Percentiles rank a stretch among this genome's conserved stretches.
These are phyloP conservation scores for Naganishia sp. DNA, from an alignment of 1,284 basidiomycete species.

Conservation along the genomic window DNA sequence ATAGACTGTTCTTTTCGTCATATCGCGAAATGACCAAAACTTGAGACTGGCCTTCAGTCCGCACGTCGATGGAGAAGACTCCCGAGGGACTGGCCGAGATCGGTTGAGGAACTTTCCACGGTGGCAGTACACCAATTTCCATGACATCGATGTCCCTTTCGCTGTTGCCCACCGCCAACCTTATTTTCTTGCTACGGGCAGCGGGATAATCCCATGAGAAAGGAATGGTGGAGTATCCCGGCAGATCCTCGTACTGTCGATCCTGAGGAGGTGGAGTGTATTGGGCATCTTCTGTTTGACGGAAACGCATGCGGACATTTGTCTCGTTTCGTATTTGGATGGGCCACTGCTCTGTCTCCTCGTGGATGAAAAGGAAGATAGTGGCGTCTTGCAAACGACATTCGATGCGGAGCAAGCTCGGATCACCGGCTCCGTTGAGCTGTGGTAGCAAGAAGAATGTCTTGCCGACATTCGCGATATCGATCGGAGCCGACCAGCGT, in stretches of 20 bases:
- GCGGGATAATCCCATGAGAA: conserved; percentile 98
- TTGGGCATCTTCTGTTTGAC: conserved; percentile 63
- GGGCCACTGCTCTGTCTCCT: conserved; percentile 76
- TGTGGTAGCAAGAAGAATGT: conserved; percentile 67
- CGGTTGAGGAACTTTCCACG: conserved; percentile 73
- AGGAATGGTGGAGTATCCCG: conserved; percentile 22
- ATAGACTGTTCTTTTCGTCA: conserved; percentile 79
- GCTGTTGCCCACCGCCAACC: conserved; percentile 66
- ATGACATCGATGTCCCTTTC: conserved; percentile 85
- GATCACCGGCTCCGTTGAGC: conserved; percentile 49
- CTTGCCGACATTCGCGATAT: conserved; percentile 85
- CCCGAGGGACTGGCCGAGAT: conserved; percentile 51
- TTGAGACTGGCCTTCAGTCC: conserved; percentile 85
- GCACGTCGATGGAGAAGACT: conserved; percentile 85
- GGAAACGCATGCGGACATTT: conserved; percentile 69
- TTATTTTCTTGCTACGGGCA: conserved; percentile 76
- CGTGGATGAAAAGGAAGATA: conserved; percentile 78
- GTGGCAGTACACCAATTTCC: conserved; percentile 91
- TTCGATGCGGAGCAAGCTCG: conserved; percentile 73
- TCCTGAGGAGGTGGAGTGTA: conserved; percentile 54
- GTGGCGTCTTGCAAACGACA: conserved; percentile 82
- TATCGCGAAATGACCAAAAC: conserved; percentile 86
- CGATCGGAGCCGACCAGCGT: conserved; percentile 73
- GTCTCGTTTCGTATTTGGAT: conserved; percentile 89
- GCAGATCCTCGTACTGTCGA: conserved; percentile 30